Base-by-base conservation (phyloP, 768 basidiomycete species). In the Leccinum subgranulosum region DNA sequence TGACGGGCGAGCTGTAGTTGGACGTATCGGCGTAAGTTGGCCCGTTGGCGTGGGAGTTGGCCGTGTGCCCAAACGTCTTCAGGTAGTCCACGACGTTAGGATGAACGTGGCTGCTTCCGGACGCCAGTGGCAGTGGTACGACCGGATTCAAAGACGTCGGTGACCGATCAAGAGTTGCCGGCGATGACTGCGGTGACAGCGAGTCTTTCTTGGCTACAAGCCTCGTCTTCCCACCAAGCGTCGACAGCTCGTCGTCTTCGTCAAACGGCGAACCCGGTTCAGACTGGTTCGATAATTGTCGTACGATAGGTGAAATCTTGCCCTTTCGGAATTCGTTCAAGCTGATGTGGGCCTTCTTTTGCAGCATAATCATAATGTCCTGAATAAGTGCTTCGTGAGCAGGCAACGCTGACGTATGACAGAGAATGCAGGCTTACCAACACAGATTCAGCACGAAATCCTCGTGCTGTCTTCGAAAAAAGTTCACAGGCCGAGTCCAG, bases 401-500 rank as follows among this genome's bases (percentile, higher is more conserved):
- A 58, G 7, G 55, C 15, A 33, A 53, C 43, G 15, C 45, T 46
- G 43, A 52, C 21, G 4, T 23, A 25, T 49, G 51, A 43, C 33
- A 15, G 14, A 15, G 12, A 19, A 19, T 21, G 45, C 25, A 27
- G 3, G 65, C 79, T 70, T 66, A 88, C 87, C 74, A 88, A 70
- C 53, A 88, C 87, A 62, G 85, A 79, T 52, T 77, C 76, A 1
- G 87, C 87, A 55, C 79, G 78, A 69, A 88, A 88, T 19, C 83
- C 84, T 19, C 74, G 77, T 10, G 87, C 86, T 19, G 85, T 81
- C 66, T 85, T 86, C n/a, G 84, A 77, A 63, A 89, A 88, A 29
- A 89, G 77, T 55, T 88, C 84, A 62, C 86, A 88, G 6, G 87
- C 87, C 0, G 88, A 88, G 66, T 89, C 86, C 28, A 90, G 74